Percentiles rank a stretch among this genome's conserved stretches.
These are phyloP conservation scores for Magnaporthiopsis rhizophila DNA, from an alignment of 2,329 filamentous ascomycete genomes.

Conservation along the genomic window DNA sequence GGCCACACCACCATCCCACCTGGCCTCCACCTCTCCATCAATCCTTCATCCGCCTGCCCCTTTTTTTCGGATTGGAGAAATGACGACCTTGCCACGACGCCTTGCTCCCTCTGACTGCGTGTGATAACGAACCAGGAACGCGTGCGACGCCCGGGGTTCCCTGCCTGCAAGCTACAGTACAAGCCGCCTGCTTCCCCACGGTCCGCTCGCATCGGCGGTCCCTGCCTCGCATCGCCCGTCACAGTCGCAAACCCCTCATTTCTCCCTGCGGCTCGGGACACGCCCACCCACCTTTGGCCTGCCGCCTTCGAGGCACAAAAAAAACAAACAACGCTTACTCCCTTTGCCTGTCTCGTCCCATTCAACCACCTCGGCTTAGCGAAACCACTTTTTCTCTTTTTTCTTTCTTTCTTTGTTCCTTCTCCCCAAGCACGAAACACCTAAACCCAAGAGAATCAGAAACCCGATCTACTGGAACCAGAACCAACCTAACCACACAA, in stretches of 20 bases:
- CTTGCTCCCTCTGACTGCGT: too few relatives aligned
- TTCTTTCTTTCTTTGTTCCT: too few relatives aligned
- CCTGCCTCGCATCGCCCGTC: slow-evolving; percentile 1
- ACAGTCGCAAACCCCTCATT: slow-evolving; percentile 10
- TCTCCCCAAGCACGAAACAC: not conserved
- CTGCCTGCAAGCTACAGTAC: not conserved
- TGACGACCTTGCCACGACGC: too few relatives aligned
- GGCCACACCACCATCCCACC: too few relatives aligned
- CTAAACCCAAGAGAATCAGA: not conserved
- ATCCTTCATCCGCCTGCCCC: too few relatives aligned
- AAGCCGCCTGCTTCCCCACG: not conserved
- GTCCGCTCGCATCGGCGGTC: not conserved
- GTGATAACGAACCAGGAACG: slow-evolving; percentile 9
- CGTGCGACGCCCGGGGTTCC: slow-evolving; percentile 11
- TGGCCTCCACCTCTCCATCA: too few relatives aligned
- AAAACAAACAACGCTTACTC: not conserved
- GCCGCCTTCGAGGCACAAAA: not conserved
- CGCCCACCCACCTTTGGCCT: not conserved
- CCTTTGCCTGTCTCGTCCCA: not conserved
- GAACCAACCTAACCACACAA: not conserved
- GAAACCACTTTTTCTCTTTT: too few relatives aligned
- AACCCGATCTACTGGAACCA: not conserved
- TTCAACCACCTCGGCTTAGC: not conserved
- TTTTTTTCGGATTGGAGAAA: too few relatives aligned
- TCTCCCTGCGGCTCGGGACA: not conserved